Evolutionary conservation across 805 yeast species (phyloP), one percentile per base, ranked within the genome.

Genomic region (Wickerhamomyces chambardii): DNA sequence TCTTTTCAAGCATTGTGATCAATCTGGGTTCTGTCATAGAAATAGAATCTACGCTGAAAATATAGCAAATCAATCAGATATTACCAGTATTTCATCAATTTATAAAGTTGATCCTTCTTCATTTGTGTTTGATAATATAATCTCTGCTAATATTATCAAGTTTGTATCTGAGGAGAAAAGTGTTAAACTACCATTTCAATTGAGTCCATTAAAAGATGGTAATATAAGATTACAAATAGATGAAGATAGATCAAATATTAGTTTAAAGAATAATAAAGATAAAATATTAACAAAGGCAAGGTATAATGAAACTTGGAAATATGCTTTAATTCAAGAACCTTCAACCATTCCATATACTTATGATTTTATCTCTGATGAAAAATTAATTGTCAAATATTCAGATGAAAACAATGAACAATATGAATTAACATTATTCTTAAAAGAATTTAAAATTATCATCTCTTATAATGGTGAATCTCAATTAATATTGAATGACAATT

Each of bases 21-120:
- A 82, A 48, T 72, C 86, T 15, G 95, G 95, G 6, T 87, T 89
- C 52, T 89, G 97, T 52, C 58, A 68, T 33, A 69, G 97, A 55
- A 84, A 89, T 49, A 63, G 90, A 36, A 75, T 73, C 38, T 85
- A 71, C 51, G 84, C 85, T 2, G 40, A 50, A 3, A 52, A 63
- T 31, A 62, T 72, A 6, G 37, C 42, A 6, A 44, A 44, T 44
- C 1, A 38, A 32, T 27, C 29, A 17, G 41, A 47, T 34, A 44
- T 48, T 19, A 6, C 32, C 1, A 35, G 40, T 15, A 9, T 16
- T 24, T 9, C 18, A 3, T 16, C 27, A 15, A 42, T 50, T 1
- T 59, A 55, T 30, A 55, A 54, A 16, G 43, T 71, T 28, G 73
- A 69, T 38, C 46, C 54, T 8, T 39, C 50, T 4, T 46, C 64